These are phyloP conservation scores for Meyerozyma smithsonii DNA, from an alignment of 1,139 yeast genomes.

Conservation along the genomic window DNA sequence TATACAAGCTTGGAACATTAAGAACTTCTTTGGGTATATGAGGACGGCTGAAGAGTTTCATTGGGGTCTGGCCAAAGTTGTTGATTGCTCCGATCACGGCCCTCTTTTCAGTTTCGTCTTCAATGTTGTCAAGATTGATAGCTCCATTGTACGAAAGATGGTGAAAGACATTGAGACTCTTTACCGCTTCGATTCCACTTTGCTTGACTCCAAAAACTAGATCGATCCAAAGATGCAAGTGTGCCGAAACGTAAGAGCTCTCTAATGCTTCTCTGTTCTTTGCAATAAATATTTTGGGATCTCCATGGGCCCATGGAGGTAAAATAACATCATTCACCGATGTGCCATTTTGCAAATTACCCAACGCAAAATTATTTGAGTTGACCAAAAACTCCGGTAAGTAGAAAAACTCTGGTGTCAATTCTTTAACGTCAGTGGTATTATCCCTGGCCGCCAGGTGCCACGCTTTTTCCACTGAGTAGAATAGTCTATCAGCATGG, in stretches of 20 bases:
- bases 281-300: slow-evolving; percentile 64
- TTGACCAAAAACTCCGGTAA: slow-evolving; percentile 72
- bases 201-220: slow-evolving; percentile 77
- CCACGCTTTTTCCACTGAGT: slow-evolving; percentile 74
- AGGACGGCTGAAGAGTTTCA: slow-evolving; percentile 58
- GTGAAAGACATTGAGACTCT: slow-evolving; percentile 70
- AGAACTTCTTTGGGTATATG: slow-evolving; percentile 51
- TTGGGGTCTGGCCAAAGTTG: slow-evolving; percentile 87
- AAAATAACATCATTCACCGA: slow-evolving; percentile 55
- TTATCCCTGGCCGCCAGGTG: slow-evolving; percentile 68
- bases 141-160: slow-evolving; percentile 81
- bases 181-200: slow-evolving; percentile 62
- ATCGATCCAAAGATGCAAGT: slow-evolving; percentile 80
- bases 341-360: slow-evolving; percentile 59
- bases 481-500: slow-evolving; percentile 77
- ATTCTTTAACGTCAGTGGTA: slow-evolving; percentile 81
- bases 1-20: slow-evolving; percentile 31
- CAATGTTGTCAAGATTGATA: slow-evolving; percentile 64
- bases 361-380: slow-evolving; percentile 62
- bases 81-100: slow-evolving; percentile 81
- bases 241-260: slow-evolving; percentile 69
- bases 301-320: slow-evolving; percentile 81
- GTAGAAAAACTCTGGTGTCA: slow-evolving; percentile 79
- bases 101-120: slow-evolving; percentile 65
- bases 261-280: slow-evolving; percentile 80